Base-by-base conservation (phyloP, 441 rosid genomes). In the Adansonia madagascariensis region DNA sequence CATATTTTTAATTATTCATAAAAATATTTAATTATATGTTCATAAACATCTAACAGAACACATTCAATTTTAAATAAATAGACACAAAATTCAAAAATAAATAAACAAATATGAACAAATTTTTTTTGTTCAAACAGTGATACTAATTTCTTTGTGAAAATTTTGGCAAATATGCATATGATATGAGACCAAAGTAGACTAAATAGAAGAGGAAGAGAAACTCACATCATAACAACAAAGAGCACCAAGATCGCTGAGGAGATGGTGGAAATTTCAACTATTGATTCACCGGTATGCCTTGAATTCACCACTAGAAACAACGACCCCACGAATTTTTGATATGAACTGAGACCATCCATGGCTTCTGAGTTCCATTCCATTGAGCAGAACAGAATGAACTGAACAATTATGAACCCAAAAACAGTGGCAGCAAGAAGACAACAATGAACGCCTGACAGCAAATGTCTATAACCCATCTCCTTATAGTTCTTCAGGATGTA, bases 141-240 rank as follows among this genome's bases (percentile, higher is more conserved):
- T 27, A 27, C 35, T 27, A 27, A 27, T 27, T 27, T 27, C 35
- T 27, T 27, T 27, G 35, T 27, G 35, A 27, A 27, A 27, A 27
- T 27, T 27, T 27, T 27, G 35, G 35, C 35, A 27, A 27, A 27
- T 27, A 27, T 27, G 35, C 35, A 27, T 27, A 27, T 27, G n/a
- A 52, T 53, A 15, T 15, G 18, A 53, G 57, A 7, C 20, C 8
- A 55, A n/a, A 55, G 17, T n/a, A 18, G 22, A 14, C 9, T 0
- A 17, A 1, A 55, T 7, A 17, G 20, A 6, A 39, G 49, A 53
- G 41, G 24, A 10, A 24, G 78, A 63, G 74, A 18, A 22, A 90
- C 89, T 89, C 20, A 89, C 92, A 91, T 89, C 92, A 89, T 91
- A 31, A 84, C 43, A 56, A 83, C 74, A 75, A 90, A 86, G 9